Evolutionary conservation across 257 asterid genomes (phyloP).

Genomic region (Leonotis leonurus): DNA sequence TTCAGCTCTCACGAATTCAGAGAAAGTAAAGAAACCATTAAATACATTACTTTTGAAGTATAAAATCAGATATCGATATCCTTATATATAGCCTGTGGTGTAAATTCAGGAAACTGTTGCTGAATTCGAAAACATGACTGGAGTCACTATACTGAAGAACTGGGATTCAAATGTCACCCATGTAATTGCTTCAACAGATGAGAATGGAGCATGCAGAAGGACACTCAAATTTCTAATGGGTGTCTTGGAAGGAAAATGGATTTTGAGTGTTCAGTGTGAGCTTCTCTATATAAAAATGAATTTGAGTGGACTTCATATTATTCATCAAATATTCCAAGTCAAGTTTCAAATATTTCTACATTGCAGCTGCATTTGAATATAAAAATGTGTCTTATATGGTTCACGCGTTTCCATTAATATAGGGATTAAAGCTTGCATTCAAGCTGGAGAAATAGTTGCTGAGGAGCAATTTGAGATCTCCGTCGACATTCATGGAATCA

Average conservation of each 20-base stretch:
- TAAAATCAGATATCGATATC: not conserved
- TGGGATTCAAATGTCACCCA: slow-evolving; percentile 79
- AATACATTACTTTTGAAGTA: not conserved
- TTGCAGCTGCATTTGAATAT: not conserved
- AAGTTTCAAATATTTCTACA: not conserved
- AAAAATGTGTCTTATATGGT: not conserved
- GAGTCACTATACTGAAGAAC: slow-evolving; percentile 52
- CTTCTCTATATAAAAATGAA: not conserved
- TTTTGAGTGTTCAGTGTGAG: slow-evolving; percentile 68
- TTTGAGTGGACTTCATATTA: not conserved
- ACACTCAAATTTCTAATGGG: slow-evolving; percentile 91
- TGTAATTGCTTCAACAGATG: slow-evolving; percentile 72
- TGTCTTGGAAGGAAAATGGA: slow-evolving; percentile 90
- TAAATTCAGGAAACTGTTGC: slow-evolving; percentile 50
- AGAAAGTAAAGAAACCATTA: slow-evolving; percentile 48
- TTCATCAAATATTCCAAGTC: not conserved
- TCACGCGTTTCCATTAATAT: slow-evolving; percentile 9
- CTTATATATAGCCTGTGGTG: not conserved
- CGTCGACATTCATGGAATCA: slow-evolving; percentile 69
- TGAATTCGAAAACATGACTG: slow-evolving; percentile 43
- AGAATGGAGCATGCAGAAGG: slow-evolving; percentile 79
- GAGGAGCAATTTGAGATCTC: slow-evolving; percentile 71
- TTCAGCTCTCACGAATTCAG: slow-evolving; percentile 60
- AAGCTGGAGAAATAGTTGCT: slow-evolving; percentile 47
- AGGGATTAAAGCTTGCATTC: slow-evolving; percentile 84